Percentiles rank a stretch among this genome's conserved stretches.
phyloP scores from a whole-genome alignment of 345 rosid species.

The Melaleuca alternifolia region DNA sequence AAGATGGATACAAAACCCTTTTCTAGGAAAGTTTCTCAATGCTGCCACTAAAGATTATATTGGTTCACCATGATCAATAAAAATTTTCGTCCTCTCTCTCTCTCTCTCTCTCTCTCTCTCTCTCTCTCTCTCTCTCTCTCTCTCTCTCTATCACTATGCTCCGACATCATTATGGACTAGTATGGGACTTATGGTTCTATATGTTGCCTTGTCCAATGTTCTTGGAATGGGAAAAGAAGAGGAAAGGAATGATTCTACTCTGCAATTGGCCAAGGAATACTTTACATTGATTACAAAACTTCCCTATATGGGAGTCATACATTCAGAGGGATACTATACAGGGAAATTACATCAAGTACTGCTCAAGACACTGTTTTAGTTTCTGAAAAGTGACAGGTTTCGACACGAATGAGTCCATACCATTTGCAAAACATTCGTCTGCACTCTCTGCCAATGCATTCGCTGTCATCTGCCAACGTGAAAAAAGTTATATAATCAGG shows the following conservation, averaged over 20 bases:
- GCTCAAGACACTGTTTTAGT: slow-evolving; percentile 59
- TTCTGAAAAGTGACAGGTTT: slow-evolving; percentile 86
- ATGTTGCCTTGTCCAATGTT: background rate
- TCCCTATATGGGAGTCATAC: slow-evolving; percentile 28
- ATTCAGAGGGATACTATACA: slow-evolving; percentile 14
- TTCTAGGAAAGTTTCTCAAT: background rate
- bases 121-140: background rate
- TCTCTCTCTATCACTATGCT: background rate
- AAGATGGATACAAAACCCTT: background rate
- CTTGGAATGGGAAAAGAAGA: background rate
- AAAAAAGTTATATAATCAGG: background rate
- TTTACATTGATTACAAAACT: slow-evolving; percentile 44
- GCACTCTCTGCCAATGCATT: slow-evolving; percentile 85
- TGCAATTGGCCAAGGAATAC: background rate
- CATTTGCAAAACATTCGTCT: slow-evolving; percentile 82
- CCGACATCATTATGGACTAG: background rate
- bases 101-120: background rate
- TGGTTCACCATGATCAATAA: background rate
- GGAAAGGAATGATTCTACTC: background rate
- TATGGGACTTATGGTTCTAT: background rate
- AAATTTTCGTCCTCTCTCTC: background rate
- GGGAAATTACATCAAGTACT: slow-evolving; percentile 32
- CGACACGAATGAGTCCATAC: slow-evolving; percentile 91
- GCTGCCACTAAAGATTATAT: background rate
- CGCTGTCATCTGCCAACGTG: slow-evolving; percentile 77